Evolutionary conservation across 208 protist genomes (phyloP).

Genomic region (Borovskyia barvae): DNA sequence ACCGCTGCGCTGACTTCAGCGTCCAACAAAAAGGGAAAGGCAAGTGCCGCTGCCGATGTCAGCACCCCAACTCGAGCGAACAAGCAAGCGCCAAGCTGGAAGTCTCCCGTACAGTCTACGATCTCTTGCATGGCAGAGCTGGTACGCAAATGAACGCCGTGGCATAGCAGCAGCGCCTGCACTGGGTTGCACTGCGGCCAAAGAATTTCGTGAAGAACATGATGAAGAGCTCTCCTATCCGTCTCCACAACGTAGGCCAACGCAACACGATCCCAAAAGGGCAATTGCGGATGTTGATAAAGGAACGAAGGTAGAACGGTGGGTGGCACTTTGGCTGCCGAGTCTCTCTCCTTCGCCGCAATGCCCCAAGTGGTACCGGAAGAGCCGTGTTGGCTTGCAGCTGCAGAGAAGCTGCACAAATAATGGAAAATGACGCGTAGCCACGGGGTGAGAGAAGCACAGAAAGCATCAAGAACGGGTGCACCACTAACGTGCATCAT

Average conservation of each 20-base stretch:
- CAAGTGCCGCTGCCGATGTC: constrained; percentile 22
- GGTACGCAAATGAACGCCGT: constrained; percentile 56
- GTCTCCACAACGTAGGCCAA: constrained; percentile 60
- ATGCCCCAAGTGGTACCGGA: not conserved
- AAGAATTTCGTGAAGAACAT: constrained; percentile 35
- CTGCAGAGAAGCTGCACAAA: constrained; percentile 15
- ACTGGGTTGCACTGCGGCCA: constrained; percentile 43
- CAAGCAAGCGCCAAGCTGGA: constrained; percentile 82
- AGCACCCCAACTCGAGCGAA: constrained; percentile 70
- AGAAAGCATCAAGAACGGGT: constrained; percentile 51
- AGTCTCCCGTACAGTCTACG: constrained; percentile 81
- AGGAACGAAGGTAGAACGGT: constrained; percentile 16
- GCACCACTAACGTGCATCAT: constrained; percentile 32
- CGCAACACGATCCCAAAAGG: constrained; percentile 80
- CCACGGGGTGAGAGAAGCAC: constrained; percentile 65
- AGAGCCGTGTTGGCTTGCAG: not conserved
- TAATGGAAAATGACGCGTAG: constrained; percentile 60
- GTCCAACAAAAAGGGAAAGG: constrained; percentile 24
- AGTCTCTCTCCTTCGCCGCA: not conserved
- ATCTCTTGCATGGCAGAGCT: constrained; percentile 66
- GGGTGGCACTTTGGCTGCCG: not conserved
- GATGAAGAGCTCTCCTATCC: constrained; percentile 25
- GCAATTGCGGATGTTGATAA: constrained; percentile 24
- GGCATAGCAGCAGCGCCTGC: constrained; percentile 57
- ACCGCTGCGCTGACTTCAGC: constrained; percentile 11